These are phyloP conservation scores for Tulasnella sp. DNA, from an alignment of 768 basidiomycete genomes.

Conservation along the genomic window DNA sequence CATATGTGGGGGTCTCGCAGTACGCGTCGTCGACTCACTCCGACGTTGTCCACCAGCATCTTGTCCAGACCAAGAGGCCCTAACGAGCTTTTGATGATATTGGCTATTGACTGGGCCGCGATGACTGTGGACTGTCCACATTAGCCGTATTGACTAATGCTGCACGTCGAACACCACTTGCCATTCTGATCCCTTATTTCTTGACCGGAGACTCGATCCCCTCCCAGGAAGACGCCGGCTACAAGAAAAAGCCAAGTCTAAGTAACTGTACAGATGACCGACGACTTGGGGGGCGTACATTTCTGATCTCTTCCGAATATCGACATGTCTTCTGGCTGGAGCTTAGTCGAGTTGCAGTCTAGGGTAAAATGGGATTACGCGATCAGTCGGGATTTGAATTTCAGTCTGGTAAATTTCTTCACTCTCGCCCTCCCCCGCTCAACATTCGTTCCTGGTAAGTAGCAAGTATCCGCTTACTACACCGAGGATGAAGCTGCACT, in stretches of 20 bases:
- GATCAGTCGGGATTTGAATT: constrained; percentile 19
- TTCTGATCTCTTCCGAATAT: constrained; percentile 90
- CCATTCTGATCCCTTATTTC: constrained; percentile 98
- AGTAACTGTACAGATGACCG: constrained; percentile 19
- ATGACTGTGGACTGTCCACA: constrained; percentile 61
- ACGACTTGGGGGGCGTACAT: constrained; percentile 9
- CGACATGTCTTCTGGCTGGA: constrained; percentile 31
- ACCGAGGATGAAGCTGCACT: constrained; percentile 59
- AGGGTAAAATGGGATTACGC: constrained; percentile 24
- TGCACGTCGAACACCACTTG: constrained; percentile 42
- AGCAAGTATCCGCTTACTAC: neutral
- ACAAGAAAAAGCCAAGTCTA: constrained; percentile 40
- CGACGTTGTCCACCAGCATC: constrained; percentile 98
- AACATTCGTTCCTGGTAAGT: neutral
- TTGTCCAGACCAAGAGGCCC: constrained; percentile 95
- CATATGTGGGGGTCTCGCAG: constrained; percentile 18
- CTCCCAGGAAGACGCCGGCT: constrained; percentile 91
- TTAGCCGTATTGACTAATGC: constrained; percentile 36
- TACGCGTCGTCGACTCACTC: constrained; percentile 57
- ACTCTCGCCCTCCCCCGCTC: neutral
- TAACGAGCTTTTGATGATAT: constrained; percentile 94
- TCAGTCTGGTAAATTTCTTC: constrained; percentile 23
- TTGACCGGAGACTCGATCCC: constrained; percentile 90
- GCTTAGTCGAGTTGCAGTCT: constrained; percentile 8
- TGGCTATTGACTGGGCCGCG: constrained; percentile 95